These are phyloP conservation scores for Mixia osmundae DNA, from an alignment of 1,284 basidiomycete species.

Conservation along the genomic window DNA sequence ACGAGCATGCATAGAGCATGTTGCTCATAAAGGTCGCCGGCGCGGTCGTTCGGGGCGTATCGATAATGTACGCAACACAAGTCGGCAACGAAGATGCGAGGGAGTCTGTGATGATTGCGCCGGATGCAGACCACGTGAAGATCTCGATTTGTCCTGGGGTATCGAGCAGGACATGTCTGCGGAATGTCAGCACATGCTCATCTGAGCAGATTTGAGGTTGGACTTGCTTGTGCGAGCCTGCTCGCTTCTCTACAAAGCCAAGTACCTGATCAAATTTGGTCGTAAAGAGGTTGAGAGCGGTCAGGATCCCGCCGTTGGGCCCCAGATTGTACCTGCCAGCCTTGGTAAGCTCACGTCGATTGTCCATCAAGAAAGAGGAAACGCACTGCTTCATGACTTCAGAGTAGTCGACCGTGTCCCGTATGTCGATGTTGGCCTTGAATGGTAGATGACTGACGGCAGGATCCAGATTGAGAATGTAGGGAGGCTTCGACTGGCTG, in stretches of 20 bases:
- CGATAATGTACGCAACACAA: constrained; percentile 88
- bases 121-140: constrained; percentile 98
- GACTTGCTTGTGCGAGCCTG: constrained; percentile 21
- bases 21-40: constrained; percentile 99
- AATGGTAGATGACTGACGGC: constrained; percentile 78
- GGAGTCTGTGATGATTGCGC: constrained; percentile 96
- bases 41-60: constrained; percentile 80
- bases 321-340: constrained; percentile 72
- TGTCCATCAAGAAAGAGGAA: neutral
- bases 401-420: constrained; percentile 90
- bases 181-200: neutral
- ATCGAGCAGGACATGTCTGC: constrained; percentile 76
- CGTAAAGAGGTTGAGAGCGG: constrained; percentile 89
- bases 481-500: constrained; percentile 39
- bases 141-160: constrained; percentile 99
- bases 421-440: constrained; percentile 89
- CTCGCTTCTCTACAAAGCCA: constrained; percentile 69
- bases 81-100: constrained; percentile 79
- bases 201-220: constrained; percentile 4
- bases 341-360: constrained; percentile 7
- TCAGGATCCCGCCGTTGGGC: constrained; percentile 92
- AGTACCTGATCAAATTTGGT: constrained; percentile 99
- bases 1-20: constrained; percentile 97
- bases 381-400: constrained; percentile 99
- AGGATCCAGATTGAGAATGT: constrained; percentile 92